Conservation (phyloP, 2,329 filamentous ascomycete species). For the Ophiobolus disseminans region DNA sequence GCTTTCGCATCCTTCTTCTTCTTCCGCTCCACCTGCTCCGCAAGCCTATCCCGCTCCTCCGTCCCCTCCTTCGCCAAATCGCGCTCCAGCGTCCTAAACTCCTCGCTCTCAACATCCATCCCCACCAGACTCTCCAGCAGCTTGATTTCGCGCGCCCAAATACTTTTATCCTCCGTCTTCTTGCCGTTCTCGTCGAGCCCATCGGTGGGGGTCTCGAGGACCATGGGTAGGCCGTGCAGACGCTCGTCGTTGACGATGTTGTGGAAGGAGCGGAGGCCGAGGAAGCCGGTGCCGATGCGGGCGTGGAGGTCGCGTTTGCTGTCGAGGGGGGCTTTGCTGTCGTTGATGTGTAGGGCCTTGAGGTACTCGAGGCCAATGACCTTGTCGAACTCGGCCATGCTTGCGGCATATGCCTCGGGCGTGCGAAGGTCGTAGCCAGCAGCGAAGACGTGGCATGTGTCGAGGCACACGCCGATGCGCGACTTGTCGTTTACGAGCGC, state of each 20-base stretch:
- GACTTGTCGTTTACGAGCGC: slow-evolving; percentile 77
- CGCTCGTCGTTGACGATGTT: slow-evolving; percentile 82
- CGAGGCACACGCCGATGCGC: slow-evolving; percentile 90
- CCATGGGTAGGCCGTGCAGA: slow-evolving; percentile 83
- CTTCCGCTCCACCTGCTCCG: slow-evolving; percentile 72
- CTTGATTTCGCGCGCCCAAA: slow-evolving; percentile 96
- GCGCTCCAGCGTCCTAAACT: slow-evolving; percentile 71
- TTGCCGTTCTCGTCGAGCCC: slow-evolving; percentile 68
- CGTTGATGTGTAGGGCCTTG: slow-evolving; percentile 88
- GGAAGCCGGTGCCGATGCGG: slow-evolving; percentile 94
- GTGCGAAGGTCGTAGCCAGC: slow-evolving; percentile 89
- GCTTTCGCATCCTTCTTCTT: slow-evolving; percentile 49
- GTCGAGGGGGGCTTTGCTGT: slow-evolving; percentile 86
- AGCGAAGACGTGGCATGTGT: slow-evolving; percentile 96
- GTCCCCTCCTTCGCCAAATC: slow-evolving; percentile 72
- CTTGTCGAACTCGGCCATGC: slow-evolving; percentile 77
- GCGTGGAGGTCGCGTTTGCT: slow-evolving; percentile 90
- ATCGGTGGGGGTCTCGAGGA: slow-evolving; percentile 95
- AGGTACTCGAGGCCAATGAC: slow-evolving; percentile 81
- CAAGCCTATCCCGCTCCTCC: slow-evolving; percentile 76
- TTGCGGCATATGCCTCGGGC: slow-evolving; percentile 73
- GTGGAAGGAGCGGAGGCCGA: slow-evolving; percentile 90
- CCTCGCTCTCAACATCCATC: slow-evolving; percentile 76
- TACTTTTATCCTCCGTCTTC: slow-evolving; percentile 74
- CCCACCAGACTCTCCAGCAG: slow-evolving; percentile 86